Conservation (phyloP, 108 stramenopile species). For the Chaetoceros muelleri region DNA sequence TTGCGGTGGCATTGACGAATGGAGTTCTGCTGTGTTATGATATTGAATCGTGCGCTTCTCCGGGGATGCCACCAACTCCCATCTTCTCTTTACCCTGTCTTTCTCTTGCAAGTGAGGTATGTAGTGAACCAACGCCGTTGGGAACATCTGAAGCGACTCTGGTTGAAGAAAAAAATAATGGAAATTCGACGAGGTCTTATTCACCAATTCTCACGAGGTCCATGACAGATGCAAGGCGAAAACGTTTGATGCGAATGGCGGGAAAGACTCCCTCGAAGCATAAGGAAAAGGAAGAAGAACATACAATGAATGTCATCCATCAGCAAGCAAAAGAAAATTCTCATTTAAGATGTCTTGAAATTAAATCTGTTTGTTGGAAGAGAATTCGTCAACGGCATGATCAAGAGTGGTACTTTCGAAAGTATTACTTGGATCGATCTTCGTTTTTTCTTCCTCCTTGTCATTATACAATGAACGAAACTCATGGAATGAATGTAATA, state of each 20-base stretch:
- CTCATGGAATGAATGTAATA: background rate
- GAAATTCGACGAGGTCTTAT: too few relatives aligned
- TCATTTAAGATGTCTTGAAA: background rate
- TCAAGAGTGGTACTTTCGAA: conserved; percentile 15
- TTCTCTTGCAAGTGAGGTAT: background rate
- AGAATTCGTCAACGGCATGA: background rate
- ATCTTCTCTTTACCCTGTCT: background rate
- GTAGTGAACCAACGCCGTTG: background rate
- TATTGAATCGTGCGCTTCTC: conserved; percentile 22
- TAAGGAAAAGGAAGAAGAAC: too few relatives aligned
- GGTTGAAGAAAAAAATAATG: too few relatives aligned
- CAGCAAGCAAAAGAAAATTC: background rate
- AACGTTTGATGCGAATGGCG: background rate
- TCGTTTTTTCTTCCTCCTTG: conserved; percentile 26
- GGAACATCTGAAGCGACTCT: background rate
- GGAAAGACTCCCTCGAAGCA: background rate
- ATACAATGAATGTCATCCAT: background rate
- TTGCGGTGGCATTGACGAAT: conserved; percentile 42
- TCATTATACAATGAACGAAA: conserved; percentile 6
- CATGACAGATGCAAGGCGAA: background rate
- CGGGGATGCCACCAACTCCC: background rate
- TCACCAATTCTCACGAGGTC: background rate
- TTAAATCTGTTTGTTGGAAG: background rate
- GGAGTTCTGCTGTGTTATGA: conserved; percentile 34
- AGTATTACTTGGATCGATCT: conserved; percentile 26